Evolutionary conservation across 129 eudicot genomes (phyloP), one percentile per base, ranked within the genome.

Genomic region (Smallanthus sonchifolius): DNA sequence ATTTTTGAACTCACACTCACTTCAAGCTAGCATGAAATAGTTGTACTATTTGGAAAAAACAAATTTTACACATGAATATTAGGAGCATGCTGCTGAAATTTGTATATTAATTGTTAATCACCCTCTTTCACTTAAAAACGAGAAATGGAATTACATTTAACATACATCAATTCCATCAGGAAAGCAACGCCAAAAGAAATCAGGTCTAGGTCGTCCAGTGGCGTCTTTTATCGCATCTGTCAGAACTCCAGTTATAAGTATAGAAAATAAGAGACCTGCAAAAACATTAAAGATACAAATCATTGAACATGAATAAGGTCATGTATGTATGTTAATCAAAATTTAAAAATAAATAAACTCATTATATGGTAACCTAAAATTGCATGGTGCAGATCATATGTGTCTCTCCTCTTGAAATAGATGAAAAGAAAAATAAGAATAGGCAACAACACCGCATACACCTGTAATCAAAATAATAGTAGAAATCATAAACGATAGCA

Each of bases 101-200:
- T 36, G 32, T 74, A 72, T 20, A 40, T 32, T 57, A 3, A 30
- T n/a, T 60, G 69, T 52, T 65, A 51, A 49, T 14, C 20, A 40
- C 28, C 16, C 7, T 40, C 49, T 69, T 59, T 7, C 17, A 77
- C 44, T 67, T 54, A 9, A 5, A 39, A 66, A 36, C n/a, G 44
- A 6, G 40, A 32, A 35, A 44, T 16, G 24, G 34, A 72, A 47
- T 34, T 39, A 40, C 32, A 28, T 64, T 64, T 59, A n/a, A 42
- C 84, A 54, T 88, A 88, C 95, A 37, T 79, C 91, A 37, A 63
- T 4, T 24, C 97, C 97, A 52, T 91, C 95, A 59, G 97, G 97
- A 74, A 91, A 91, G 75, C 97, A 91, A 43, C 95, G 91, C 95
- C 95, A 91, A 70, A 91, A 91, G 81, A 91, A 91, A 78, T 91